A percentile compares a stretch with the other conserved stretches of the same genome.
Conservation (phyloP, 169 alveolate genomes). For the Plasmodium adleri region DNA sequence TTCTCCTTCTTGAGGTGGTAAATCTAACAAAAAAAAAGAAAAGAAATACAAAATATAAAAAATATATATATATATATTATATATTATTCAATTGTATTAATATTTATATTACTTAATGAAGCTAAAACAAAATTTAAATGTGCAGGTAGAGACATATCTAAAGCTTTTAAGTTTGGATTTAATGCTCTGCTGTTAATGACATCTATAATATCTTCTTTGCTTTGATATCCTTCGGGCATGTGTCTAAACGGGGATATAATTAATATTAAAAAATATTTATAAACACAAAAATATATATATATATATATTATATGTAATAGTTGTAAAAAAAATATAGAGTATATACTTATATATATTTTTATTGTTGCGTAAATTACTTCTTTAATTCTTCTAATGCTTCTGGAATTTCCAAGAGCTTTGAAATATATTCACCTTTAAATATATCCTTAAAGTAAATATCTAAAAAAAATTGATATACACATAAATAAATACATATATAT, state of each 20-base stretch:
- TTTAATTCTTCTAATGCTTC: constrained; percentile 72
- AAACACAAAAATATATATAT: neutral
- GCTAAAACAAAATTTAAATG: constrained; percentile 57
- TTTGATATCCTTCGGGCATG: constrained; percentile 72
- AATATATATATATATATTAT: neutral
- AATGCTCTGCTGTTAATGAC: constrained; percentile 51
- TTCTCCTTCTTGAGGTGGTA: constrained; percentile 29
- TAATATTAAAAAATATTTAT: neutral
- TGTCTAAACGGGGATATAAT: constrained; percentile 25
- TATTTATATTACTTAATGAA: constrained; percentile 41
- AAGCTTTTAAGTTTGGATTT: constrained; percentile 31
- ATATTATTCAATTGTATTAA: neutral
- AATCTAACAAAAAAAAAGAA: constrained; percentile 8
- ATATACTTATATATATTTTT: constrained; percentile 6
- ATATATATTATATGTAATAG: neutral
- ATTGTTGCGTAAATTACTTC: constrained; percentile 10
- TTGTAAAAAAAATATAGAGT: too few relatives aligned
- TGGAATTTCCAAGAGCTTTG: constrained; percentile 54
- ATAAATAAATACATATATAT: neutral
- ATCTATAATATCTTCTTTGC: constrained; percentile 50
- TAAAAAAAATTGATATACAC: too few relatives aligned
- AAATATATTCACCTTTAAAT: constrained; percentile 45
- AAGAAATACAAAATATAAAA: neutral
- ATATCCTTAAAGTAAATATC: constrained; percentile 65
- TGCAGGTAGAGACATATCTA: constrained; percentile 52